Base-by-base conservation (phyloP, 2,329 filamentous ascomycete genomes). In the Microsporum audouinii region DNA sequence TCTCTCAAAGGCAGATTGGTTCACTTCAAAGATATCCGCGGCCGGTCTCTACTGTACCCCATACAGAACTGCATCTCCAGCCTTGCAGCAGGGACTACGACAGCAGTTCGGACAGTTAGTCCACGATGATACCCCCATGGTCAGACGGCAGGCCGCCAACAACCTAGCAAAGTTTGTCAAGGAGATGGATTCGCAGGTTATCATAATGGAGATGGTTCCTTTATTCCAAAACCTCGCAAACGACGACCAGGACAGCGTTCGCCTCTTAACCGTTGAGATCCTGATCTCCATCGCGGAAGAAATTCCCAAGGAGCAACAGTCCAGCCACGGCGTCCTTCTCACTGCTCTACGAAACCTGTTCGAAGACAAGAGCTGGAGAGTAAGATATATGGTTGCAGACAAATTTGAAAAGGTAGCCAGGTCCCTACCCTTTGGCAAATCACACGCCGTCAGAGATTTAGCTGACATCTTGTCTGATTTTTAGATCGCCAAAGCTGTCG, bases 1-100 rank as follows among this genome's bases (percentile, higher is more conserved):
- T 72, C 88, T 99, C 64, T 95, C 94, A 66, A 99, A 97, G 83
- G 94, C 94, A 77, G 94, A 99, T 78, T 99, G 94, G 94, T 99
- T 99, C 77, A 99, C 94, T 62, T 97, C 94, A 66, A 99, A 97
- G 79, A 94, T 99, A 66, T 99, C 94, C 36, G 94, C 92, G 65
- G 96, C 92, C 66, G 94, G 94, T 65, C 87, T 99, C 65, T 99
- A 92, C 80, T 94, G 89, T 73, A 84, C 86, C 57, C 92, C 94
- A 66, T 99, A 99, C 80, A 88, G 86, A 70, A 95, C 95, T 80
- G 90, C 94, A 63, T 88, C 90, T 60, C 83, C 87, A 58, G 82
- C 86, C n/a, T 85, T 91, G 67, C 94, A 99, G 78, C 90, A 96
- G 78, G 87, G 87, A 69, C 86, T 99, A 63, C 85, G 94, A 71